Evolutionary conservation across 202 grass and related monocot species (phyloP), one percentile per base, ranked within the genome.

Genomic region (Zoysia matrella): DNA sequence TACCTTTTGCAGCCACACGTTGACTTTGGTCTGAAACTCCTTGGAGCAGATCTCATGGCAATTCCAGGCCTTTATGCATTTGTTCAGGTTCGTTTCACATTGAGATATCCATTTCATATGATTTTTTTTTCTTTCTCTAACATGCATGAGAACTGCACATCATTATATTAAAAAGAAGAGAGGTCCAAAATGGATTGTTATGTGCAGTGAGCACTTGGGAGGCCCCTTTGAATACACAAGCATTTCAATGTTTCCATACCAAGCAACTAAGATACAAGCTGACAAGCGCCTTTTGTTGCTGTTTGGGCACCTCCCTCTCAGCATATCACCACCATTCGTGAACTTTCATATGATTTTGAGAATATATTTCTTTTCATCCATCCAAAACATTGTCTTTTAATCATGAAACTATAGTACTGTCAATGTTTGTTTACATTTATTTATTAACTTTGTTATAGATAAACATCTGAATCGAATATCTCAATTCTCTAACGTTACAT

Each of bases 41-140:
- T 92, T 54, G 93, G 93, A 67, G 93, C 80, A 75, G 93, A 95
- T 81, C 44, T 95, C 16, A 92, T 95, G 93, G 72, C 93, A 51
- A 86, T 95, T 65, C 93, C 93, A 66, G 89, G 85, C 40, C 82
- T 95, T 73, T 90, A 92, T 78, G 80, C 57, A 86, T 87, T 95
- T 81, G 93, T 90, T 86, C 93, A 95, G 90, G 93, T 95, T 47
- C 14, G 63, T 65, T 45, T 42, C 18, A 67, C 39, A 51, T 57
- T 60, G 58, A 60, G 2, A 60, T 76, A 16, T 49, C 51, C 4
- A 64, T 81, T 71, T 65, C 3, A 43, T 82, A 9, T 67, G 65
- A 22, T 22, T 22, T 22, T 22, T 22, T 22, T 22, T 22, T 22
- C 22, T 22, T 22, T 22, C 22, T 22, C 22, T 22, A 22, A 22